Conservation (phyloP, 2,329 filamentous ascomycete genomes). For the Neophaeococcomyces aloes region DNA sequence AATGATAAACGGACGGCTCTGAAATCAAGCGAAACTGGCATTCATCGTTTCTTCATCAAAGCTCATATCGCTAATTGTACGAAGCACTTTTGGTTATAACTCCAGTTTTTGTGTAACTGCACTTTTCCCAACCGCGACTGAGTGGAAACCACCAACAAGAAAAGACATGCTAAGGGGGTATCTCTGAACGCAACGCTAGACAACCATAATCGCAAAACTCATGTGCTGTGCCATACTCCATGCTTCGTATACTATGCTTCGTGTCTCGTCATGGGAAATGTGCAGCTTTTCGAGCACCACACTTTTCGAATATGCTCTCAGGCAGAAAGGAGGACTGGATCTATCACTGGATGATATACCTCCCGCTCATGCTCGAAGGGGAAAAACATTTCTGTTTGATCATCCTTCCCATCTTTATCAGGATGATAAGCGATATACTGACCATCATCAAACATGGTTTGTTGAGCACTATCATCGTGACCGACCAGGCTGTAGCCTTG, state of each 20-base stretch:
- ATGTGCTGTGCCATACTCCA: too few relatives aligned
- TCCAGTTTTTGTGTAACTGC: too few relatives aligned
- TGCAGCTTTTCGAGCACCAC: too few relatives aligned
- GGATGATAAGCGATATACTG: constrained; percentile 3
- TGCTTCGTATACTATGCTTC: not conserved
- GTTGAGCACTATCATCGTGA: constrained; percentile 1
- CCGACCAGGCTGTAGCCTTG: constrained; percentile 14
- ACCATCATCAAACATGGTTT: constrained; percentile 3
- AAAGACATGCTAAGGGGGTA: constrained; percentile 5
- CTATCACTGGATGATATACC: not conserved
- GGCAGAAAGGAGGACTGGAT: constrained; percentile 1
- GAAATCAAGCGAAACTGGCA: too few relatives aligned
- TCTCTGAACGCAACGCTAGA: constrained; percentile 1
- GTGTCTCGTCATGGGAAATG: too few relatives aligned
- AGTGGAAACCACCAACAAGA: not conserved
- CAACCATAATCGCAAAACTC: not conserved
- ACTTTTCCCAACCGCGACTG: too few relatives aligned
- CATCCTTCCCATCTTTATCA: not conserved
- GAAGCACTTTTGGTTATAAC: too few relatives aligned
- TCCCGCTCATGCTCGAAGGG: constrained; percentile 8
- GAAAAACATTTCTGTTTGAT: not conserved
- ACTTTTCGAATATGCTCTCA: not conserved
- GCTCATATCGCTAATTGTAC: too few relatives aligned
- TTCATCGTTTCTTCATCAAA: too few relatives aligned
- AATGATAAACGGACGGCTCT: too few relatives aligned